A percentile compares a stretch with the other conserved stretches of the same genome.
Conservation (phyloP, 441 rosid species). For the Mallotus repandus region DNA sequence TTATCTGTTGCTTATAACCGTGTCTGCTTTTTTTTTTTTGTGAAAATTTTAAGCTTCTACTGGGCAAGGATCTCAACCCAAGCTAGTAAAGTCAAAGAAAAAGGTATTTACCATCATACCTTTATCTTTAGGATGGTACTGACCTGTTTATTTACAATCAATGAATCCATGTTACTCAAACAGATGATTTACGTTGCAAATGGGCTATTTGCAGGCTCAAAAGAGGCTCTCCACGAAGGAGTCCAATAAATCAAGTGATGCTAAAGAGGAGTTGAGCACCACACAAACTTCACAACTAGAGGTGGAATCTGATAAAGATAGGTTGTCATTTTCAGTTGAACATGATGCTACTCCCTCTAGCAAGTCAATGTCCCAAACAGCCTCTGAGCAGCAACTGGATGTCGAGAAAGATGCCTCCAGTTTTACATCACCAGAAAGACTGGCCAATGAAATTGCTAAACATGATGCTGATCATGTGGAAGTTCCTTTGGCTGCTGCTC, state of each 20-base stretch:
- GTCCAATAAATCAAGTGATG: slow-evolving; percentile 36
- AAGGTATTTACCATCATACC: slow-evolving; percentile 48
- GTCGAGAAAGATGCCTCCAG: slow-evolving; percentile 38
- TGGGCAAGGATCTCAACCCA: slow-evolving; percentile 70
- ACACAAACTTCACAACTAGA: slow-evolving; percentile 37
- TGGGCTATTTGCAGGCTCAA: slow-evolving; percentile 47
- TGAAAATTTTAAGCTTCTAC: slow-evolving; percentile 46
- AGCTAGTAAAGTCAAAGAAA: slow-evolving; percentile 42
- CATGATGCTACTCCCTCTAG: slow-evolving; percentile 42
- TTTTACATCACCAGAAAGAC: slow-evolving; percentile 34
- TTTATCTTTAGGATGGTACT: slow-evolving; percentile 17
- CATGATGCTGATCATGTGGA: slow-evolving; percentile 40
- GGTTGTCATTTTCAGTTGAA: slow-evolving; percentile 31
- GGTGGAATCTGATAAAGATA: slow-evolving; percentile 34
- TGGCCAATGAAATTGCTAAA: slow-evolving; percentile 31
- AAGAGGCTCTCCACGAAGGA: slow-evolving; percentile 44
- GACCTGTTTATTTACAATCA: neutral
- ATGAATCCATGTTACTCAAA: slow-evolving; percentile 15
- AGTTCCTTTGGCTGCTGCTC: slow-evolving; percentile 35
- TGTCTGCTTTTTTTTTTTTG: slow-evolving; percentile 11
- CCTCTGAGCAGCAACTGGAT: slow-evolving; percentile 32
- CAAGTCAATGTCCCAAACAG: slow-evolving; percentile 27
- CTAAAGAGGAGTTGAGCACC: slow-evolving; percentile 35
- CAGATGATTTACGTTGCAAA: slow-evolving; percentile 24
- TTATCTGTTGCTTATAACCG: neutral